Conservation (phyloP, 2,329 filamentous ascomycete species). For the Periconia sp. region DNA sequence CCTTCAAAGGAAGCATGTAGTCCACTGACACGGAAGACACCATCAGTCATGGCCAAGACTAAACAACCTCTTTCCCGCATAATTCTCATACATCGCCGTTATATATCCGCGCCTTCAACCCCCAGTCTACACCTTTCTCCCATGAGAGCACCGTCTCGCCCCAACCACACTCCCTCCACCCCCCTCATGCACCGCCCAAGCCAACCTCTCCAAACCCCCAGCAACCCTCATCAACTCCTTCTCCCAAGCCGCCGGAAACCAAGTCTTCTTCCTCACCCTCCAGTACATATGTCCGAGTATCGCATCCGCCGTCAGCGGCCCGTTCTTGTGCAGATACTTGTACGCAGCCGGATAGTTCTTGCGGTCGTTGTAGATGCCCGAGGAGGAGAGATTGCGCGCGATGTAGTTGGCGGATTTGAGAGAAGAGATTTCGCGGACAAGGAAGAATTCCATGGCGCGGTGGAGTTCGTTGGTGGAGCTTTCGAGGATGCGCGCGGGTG, state of each 20-base stretch:
- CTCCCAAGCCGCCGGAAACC: not conserved
- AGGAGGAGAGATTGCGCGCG: not conserved
- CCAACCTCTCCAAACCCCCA: not conserved
- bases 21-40: too few relatives aligned
- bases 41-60: too few relatives aligned
- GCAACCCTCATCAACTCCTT: not conserved
- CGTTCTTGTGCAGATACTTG: not conserved
- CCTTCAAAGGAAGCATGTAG: too few relatives aligned
- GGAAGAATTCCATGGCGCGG: not conserved
- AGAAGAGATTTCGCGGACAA: not conserved
- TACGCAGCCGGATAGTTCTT: too few relatives aligned
- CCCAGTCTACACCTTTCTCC: too few relatives aligned
- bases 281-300: not conserved
- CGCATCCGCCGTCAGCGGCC: not conserved
- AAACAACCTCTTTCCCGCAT: too few relatives aligned
- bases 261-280: not conserved
- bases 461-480: slow-evolving; percentile 1
- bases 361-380: not conserved
- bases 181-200: slow-evolving; percentile 1
- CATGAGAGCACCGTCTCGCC: too few relatives aligned
- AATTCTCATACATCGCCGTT: too few relatives aligned
- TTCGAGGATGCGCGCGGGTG: not conserved
- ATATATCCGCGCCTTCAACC: too few relatives aligned
- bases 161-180: not conserved
- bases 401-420: not conserved